phyloP scores from a whole-genome alignment of 2,329 filamentous ascomycete genomes.

The Fusarium marasasianum region DNA sequence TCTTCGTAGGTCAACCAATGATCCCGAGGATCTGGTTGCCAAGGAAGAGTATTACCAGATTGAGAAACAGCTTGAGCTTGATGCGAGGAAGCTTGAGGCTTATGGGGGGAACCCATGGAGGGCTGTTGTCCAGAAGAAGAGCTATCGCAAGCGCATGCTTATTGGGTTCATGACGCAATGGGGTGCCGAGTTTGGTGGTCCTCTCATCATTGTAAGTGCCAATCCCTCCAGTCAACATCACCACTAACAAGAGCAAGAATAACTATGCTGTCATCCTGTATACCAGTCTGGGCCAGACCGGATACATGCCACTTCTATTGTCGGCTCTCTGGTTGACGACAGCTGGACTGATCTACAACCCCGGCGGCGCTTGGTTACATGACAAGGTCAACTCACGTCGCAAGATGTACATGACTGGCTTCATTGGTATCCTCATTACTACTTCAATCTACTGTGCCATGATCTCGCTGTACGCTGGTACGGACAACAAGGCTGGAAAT shows the following conservation, averaged over 20 bases:
- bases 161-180: constrained; percentile 63
- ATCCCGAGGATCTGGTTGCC: constrained; percentile 53
- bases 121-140: constrained; percentile 56
- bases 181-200: constrained; percentile 63
- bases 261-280: constrained; percentile 53
- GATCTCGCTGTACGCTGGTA: constrained; percentile 50
- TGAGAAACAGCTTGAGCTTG: constrained; percentile 55
- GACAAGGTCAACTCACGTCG: constrained; percentile 60
- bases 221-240: fast-evolving
- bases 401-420: constrained; percentile 52
- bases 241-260: constrained; percentile 46
- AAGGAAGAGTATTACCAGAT: constrained; percentile 59
- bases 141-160: constrained; percentile 60
- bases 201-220: constrained; percentile 58
- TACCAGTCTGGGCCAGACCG: constrained; percentile 51
- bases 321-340: constrained; percentile 55
- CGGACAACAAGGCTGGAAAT: constrained; percentile 50
- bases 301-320: constrained; percentile 52
- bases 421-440: constrained; percentile 53
- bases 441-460: constrained; percentile 48
- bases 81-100: constrained; percentile 51
- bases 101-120: constrained; percentile 54
- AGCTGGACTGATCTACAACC: constrained; percentile 60
- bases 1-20: constrained; percentile 40
- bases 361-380: constrained; percentile 58